Base-by-base conservation (phyloP, 306 rosid genomes). In the Rubus parviflorus region DNA sequence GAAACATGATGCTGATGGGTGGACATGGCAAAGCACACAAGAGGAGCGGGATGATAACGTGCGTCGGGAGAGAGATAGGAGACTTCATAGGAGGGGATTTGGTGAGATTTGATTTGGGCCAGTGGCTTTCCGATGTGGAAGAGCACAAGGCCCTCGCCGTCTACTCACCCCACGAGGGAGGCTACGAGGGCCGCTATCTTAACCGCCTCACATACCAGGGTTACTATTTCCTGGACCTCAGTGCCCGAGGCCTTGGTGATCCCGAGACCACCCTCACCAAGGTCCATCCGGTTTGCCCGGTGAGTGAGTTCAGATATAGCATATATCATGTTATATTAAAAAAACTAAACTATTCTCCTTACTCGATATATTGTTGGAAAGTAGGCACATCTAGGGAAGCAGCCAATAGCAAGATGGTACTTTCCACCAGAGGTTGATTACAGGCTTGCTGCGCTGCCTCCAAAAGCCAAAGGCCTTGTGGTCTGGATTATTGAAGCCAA, bases 381-480 rank as follows among this genome's bases (percentile, higher is more conserved):
- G 80, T 54, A 88, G 92, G 82, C 92, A 51, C 92, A 88, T 75
- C 41, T 88, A 15, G 92, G 92, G 70, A 88, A 88, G 83, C 92
- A 88, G 72, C 92, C 92, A 0, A 81, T 88, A 41, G 88, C 93
- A 57, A 89, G 98, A 76, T 94, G 98, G 97, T 94, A 94, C 81
- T 94, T 80, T 71, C 98, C 98, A 67, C 98, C 98, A 12, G 97
- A 94, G 78, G 97, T 94, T 16, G 98, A 94, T 86, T 92, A 89
- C 78, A 92, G 98, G 85, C 87, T 94, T 37, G 89, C 84, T 25
- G 97, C 98, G 30, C 82, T 94, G 81, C 98, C 98, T 35, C 95
- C 95, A 12, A 65, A 89, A 78, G 97, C 98, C 58, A 89, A 92
- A 77, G 92, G 92, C 52, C 86, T 88, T 20, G 88, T 88, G 30